phyloP scores from a whole-genome alignment of 2,329 filamentous ascomycete genomes.

The Ophiocordyceps unilateralis region DNA sequence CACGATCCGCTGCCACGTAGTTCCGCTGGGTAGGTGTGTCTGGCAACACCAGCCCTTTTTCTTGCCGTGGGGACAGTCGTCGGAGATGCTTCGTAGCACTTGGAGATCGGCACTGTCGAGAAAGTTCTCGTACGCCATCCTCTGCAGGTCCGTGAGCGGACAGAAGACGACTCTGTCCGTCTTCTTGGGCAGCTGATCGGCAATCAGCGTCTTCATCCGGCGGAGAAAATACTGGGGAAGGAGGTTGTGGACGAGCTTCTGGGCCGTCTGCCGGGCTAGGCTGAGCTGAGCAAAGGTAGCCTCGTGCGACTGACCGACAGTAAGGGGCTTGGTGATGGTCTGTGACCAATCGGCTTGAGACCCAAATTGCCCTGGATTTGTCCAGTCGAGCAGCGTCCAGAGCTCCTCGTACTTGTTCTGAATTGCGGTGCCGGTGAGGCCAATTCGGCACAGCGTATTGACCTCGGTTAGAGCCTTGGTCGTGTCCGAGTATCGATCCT shows the following conservation, averaged over 20 bases:
- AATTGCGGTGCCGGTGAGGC: conserved; percentile 86
- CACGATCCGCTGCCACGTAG: conserved; percentile 57
- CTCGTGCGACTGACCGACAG: conserved; percentile 81
- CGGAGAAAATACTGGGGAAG: conserved; percentile 81
- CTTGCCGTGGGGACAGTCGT: conserved; percentile 50
- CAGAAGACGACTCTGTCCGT: conserved; percentile 91
- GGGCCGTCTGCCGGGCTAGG: conserved; percentile 62
- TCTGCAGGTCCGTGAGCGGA: conserved; percentile 67
- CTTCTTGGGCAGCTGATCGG: conserved; percentile 86
- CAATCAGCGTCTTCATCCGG: conserved; percentile 83
- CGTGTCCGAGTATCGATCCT: conserved; percentile 59
- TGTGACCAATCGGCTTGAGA: conserved; percentile 57
- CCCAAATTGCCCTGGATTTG: conserved; percentile 60
- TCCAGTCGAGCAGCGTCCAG: conserved; percentile 94
- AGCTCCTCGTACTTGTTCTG: conserved; percentile 97
- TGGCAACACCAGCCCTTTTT: conserved; percentile 67
- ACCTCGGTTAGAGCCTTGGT: conserved; percentile 79
- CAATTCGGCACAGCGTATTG: conserved; percentile 83
- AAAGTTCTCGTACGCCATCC: conserved; percentile 67
- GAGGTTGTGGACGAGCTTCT: conserved; percentile 71
- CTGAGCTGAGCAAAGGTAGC: conserved; percentile 72
- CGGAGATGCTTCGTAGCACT: conserved; percentile 48
- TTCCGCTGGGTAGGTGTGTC: conserved; percentile 38
- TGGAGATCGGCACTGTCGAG: conserved; percentile 51
- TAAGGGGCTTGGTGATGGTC: conserved; percentile 62